phyloP scores from a whole-genome alignment of 306 rosid species.

The Gynostemma pentaphyllum region DNA sequence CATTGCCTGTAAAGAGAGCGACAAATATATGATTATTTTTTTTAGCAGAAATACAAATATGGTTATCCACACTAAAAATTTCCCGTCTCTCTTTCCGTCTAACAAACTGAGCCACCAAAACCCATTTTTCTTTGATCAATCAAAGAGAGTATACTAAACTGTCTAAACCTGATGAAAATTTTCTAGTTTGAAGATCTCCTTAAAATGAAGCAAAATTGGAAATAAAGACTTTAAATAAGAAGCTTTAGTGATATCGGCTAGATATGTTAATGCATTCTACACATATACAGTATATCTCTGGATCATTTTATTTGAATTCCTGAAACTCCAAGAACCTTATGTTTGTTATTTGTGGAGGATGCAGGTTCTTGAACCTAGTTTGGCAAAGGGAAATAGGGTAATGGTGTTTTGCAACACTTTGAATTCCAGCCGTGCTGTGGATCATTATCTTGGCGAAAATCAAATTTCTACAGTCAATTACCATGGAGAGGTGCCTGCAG shows the following conservation, averaged over 20 bases:
- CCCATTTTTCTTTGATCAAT: neutral
- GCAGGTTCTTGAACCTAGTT: too few relatives aligned
- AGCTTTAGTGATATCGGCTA: neutral
- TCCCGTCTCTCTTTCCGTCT: neutral
- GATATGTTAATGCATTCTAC: neutral
- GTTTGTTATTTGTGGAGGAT: too few relatives aligned
- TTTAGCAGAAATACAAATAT: too few relatives aligned
- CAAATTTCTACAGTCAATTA: too few relatives aligned
- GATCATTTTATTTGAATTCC: neutral
- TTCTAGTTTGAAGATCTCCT: neutral
- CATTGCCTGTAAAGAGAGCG: conserved; percentile 54
- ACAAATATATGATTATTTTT: too few relatives aligned
- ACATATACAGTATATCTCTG: neutral
- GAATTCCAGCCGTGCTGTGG: too few relatives aligned
- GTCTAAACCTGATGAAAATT: neutral
- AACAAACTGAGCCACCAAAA: conserved; percentile 14
- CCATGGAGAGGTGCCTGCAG: too few relatives aligned
- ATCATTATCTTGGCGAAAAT: too few relatives aligned
- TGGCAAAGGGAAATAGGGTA: too few relatives aligned
- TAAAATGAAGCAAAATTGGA: neutral
- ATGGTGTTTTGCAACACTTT: too few relatives aligned
- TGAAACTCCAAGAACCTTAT: neutral
- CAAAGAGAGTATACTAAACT: neutral
- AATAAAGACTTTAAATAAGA: neutral
- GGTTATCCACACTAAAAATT: too few relatives aligned